Percentiles rank a stretch among this genome's conserved stretches.
phyloP scores from a whole-genome alignment of 2,329 filamentous ascomycete species.

The Neofusicoccum laricinum region DNA sequence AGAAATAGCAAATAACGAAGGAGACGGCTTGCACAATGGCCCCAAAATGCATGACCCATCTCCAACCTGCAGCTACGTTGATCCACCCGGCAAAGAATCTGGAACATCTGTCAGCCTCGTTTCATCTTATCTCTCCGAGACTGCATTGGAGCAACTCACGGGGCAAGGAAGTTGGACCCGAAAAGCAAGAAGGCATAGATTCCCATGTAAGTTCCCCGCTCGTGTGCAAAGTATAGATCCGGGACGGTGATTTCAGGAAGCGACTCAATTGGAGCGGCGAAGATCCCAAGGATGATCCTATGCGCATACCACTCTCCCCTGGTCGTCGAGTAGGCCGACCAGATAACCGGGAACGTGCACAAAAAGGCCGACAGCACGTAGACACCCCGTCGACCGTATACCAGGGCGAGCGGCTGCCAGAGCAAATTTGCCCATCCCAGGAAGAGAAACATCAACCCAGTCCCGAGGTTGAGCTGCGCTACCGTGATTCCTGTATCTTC shows the following conservation, averaged over 20 bases:
- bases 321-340: slow-evolving; percentile 42
- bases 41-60: slow-evolving; percentile 47
- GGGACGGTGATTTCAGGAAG: slow-evolving; percentile 46
- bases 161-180: slow-evolving; percentile 37
- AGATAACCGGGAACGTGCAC: slow-evolving; percentile 29
- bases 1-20: slow-evolving; percentile 55
- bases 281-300: slow-evolving; percentile 47
- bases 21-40: slow-evolving; percentile 51
- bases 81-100: slow-evolving; percentile 34
- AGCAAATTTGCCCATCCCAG: slow-evolving; percentile 52
- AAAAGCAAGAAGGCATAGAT: slow-evolving; percentile 31
- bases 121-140: background rate
- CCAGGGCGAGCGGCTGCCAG: slow-evolving; percentile 53
- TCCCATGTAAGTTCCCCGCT: slow-evolving; percentile 30
- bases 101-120: background rate
- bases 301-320: slow-evolving; percentile 48
- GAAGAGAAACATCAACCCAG: slow-evolving; percentile 52
- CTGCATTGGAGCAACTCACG: slow-evolving; percentile 4
- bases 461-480: slow-evolving; percentile 47
- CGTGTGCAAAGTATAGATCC: slow-evolving; percentile 38
- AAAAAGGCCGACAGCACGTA: slow-evolving; percentile 43
- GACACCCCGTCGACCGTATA: slow-evolving; percentile 49
- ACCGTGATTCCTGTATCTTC: slow-evolving; percentile 46
- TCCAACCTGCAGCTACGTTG: slow-evolving; percentile 33
- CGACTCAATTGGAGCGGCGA: slow-evolving; percentile 48